phyloP scores from a whole-genome alignment of 371 early-diverging fungal species.

The Actinomucor elegans region DNA sequence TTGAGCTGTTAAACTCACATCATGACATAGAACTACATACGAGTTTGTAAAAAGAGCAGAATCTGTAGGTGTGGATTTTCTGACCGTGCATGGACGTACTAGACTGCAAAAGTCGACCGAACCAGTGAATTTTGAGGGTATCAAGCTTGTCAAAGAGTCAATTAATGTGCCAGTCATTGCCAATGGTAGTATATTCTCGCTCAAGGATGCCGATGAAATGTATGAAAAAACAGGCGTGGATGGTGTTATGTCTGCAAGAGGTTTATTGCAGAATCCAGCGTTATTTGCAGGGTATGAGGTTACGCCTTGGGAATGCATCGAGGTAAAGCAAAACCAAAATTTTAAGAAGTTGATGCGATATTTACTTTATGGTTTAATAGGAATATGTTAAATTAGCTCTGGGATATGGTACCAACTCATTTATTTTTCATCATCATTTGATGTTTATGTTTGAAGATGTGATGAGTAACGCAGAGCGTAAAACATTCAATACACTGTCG shows the following conservation, averaged over 20 bases:
- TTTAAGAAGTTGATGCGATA: too few species aligned
- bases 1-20: neutral
- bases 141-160: constrained; percentile 72
- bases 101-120: constrained; percentile 73
- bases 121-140: constrained; percentile 72
- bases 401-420: constrained; percentile 80
- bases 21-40: constrained; percentile 58
- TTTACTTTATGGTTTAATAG: constrained; percentile 22
- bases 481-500: constrained; percentile 82
- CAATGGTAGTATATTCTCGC: constrained; percentile 78
- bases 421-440: constrained; percentile 91
- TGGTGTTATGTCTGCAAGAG: constrained; percentile 90
- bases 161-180: constrained; percentile 76
- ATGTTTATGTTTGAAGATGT: constrained; percentile 91
- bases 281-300: constrained; percentile 67
- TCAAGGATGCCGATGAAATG: constrained; percentile 66
- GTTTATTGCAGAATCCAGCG: constrained; percentile 89
- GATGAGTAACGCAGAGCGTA: constrained; percentile 87
- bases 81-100: constrained; percentile 85
- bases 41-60: constrained; percentile 79
- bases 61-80: constrained; percentile 75
- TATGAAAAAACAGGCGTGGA: constrained; percentile 73
- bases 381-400: constrained; percentile 75
- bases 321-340: too few species aligned
- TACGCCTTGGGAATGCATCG: constrained; percentile 79